A percentile compares a stretch with the other conserved stretches of the same genome.
phyloP scores from a whole-genome alignment of 306 rosid genomes.

The Delonix regia region DNA sequence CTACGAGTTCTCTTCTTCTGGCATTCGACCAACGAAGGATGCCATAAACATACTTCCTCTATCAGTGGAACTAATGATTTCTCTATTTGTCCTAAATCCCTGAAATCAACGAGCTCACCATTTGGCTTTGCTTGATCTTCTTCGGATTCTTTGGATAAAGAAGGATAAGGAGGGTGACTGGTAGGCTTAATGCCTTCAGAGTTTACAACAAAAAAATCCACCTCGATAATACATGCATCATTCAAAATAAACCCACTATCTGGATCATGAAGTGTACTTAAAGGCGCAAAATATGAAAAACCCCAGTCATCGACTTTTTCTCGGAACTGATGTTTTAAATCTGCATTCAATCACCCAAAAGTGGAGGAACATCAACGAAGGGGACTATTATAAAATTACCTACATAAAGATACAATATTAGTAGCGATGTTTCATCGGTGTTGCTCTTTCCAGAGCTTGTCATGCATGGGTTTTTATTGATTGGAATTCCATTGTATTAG shows the following conservation, averaged over 20 bases:
- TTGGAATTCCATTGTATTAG: too few relatives aligned
- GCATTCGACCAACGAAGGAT: neutral
- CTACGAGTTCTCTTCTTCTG: neutral
- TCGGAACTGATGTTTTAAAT: fast-evolving
- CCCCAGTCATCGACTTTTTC: neutral
- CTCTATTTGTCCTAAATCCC: neutral
- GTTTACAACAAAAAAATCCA: neutral
- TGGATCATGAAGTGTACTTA: neutral
- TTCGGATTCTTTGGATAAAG: too few relatives aligned
- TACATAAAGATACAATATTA: too few relatives aligned
- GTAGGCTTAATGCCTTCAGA: neutral
- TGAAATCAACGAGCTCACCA: neutral
- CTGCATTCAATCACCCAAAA: neutral
- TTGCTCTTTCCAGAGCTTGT: too few relatives aligned
- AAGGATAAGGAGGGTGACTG: too few relatives aligned
- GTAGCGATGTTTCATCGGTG: too few relatives aligned
- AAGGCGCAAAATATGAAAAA: neutral
- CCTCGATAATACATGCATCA: neutral
- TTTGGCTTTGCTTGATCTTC: neutral
- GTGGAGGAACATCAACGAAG: neutral
- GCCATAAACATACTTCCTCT: neutral
- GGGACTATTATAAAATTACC: too few relatives aligned
- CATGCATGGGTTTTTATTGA: too few relatives aligned
- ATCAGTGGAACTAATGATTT: neutral
- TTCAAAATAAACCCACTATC: neutral